Base-by-base conservation (phyloP, 495 filamentous ascomycete genomes). In the Acidiella bohemica region DNA sequence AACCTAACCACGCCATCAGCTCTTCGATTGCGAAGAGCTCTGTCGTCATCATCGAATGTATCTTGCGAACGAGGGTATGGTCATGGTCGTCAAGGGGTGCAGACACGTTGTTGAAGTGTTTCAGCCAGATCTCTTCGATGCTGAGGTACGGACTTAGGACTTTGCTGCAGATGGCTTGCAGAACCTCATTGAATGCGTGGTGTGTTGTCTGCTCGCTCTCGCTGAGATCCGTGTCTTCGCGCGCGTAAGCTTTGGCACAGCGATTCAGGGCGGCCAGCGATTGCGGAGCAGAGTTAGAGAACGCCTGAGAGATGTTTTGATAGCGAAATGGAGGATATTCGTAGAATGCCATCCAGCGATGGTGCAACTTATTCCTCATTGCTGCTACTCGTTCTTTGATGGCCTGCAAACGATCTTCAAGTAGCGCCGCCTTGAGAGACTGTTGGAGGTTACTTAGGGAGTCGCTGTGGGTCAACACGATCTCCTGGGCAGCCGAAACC, bases 401-500 rank as follows among this genome's bases (percentile, higher is more conserved):
- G 6, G 6, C 8, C 7, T 20, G 14, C 13, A 41, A n/a, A n/a
- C n/a, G n/a, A n/a, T n/a, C n/a, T n/a, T n/a, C n/a, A n/a, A n/a
- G n/a, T n/a, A n/a, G n/a, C n/a, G n/a, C n/a, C n/a, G n/a, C n/a
- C n/a, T n/a, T n/a, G 7, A 43, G 32, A 9, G 5, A 5, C 9
- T 8, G 19, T 4, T 8, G n/a, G 13, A 37, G 25, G 14, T 47
- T 17, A 20, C 27, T 18, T 1, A 47, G 20, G 8, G 12, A 17
- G 4, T 9, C 24, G 24, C 36, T 17, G 19, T 42, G 35, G 3
- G 10, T 14, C 13, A 9, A 14, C 21, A 51, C 32, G 22, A 54
- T 48, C 11, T 51, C 47, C n/a, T 39, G 17, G 2, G 40, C 23
- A 17, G 41, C 36, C 26, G 32, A 31, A 18, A 44, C 17, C 53